phyloP scores from a whole-genome alignment of 2,329 filamentous ascomycete species.

The Fusarium sp. region DNA sequence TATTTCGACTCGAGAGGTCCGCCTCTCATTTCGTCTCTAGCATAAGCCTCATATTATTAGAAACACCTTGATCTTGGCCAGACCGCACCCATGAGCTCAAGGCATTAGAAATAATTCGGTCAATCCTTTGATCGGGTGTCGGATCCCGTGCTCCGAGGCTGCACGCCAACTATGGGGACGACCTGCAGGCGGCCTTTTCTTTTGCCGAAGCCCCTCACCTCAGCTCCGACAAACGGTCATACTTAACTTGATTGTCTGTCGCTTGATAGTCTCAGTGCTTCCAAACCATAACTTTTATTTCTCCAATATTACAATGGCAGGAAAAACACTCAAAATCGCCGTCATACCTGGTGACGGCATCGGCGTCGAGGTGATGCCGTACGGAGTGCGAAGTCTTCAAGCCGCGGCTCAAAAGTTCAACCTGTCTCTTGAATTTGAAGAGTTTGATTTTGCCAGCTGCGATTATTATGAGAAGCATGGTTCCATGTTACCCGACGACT shows the following conservation, averaged over 20 bases:
- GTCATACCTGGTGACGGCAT: slow-evolving; percentile 78
- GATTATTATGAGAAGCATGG: slow-evolving; percentile 65
- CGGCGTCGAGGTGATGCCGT: slow-evolving; percentile 74
- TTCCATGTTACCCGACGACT: slow-evolving; percentile 57
- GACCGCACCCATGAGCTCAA: neutral
- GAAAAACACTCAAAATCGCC: slow-evolving; percentile 60
- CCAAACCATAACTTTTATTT: neutral
- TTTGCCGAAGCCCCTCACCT: slow-evolving; percentile 11
- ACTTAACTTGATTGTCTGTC: neutral
- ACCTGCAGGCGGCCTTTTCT: slow-evolving; percentile 16
- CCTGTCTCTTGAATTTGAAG: slow-evolving; percentile 68
- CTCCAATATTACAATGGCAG: slow-evolving; percentile 49
- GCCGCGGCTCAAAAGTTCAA: slow-evolving; percentile 60
- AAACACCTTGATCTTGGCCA: no score
- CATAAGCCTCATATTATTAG: neutral
- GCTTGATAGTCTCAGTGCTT: neutral
- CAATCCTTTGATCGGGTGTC: neutral
- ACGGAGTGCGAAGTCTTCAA: slow-evolving; percentile 71
- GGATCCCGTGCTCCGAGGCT: neutral
- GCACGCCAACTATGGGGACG: neutral
- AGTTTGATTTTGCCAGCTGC: slow-evolving; percentile 75
- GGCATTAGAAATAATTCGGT: neutral
- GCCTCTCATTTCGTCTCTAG: neutral
- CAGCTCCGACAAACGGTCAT: neutral
- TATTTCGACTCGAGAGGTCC: neutral